Percentiles rank a stretch among this genome's conserved stretches.
Evolutionary conservation across 106 monocot species (phyloP).

Genomic region (Platanthera zijinensis): DNA sequence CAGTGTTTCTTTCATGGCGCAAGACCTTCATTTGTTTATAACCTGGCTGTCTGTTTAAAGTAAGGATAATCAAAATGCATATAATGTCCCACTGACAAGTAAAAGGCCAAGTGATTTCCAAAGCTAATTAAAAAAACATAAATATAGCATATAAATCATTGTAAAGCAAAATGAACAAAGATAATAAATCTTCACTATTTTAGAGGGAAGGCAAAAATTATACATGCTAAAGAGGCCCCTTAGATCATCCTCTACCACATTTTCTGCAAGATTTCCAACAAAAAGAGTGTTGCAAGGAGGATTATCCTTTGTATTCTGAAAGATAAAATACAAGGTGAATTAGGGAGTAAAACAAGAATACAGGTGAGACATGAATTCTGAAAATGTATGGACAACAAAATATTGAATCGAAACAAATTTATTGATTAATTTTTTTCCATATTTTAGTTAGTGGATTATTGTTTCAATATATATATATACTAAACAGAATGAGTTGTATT

Average conservation of each 20-base stretch:
- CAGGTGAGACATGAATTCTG: neutral
- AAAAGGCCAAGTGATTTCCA: neutral
- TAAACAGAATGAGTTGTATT: no score
- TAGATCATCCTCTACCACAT: constrained; percentile 81
- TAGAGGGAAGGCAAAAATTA: neutral
- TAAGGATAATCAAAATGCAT: neutral
- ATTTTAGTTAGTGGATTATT: no score
- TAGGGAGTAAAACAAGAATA: neutral
- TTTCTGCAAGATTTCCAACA: constrained; percentile 96
- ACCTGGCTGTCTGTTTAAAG: constrained; percentile 80
- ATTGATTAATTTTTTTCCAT: no score
- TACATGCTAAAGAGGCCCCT: constrained; percentile 75
- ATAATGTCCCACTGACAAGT: neutral
- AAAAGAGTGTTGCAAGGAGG: constrained; percentile 96
- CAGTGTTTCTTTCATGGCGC: constrained; percentile 92
- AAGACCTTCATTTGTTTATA: constrained; percentile 99
- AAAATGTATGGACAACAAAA: neutral
- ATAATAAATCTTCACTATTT: neutral
- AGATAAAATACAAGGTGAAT: neutral
- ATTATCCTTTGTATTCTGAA: constrained; percentile 94
- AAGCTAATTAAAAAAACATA: neutral
- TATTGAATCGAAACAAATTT: no score
- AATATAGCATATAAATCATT: neutral
- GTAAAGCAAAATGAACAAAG: neutral
- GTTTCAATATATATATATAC: no score